Evolutionary conservation across 768 basidiomycete species (phyloP).

Genomic region (Rhizopogon rudus): DNA sequence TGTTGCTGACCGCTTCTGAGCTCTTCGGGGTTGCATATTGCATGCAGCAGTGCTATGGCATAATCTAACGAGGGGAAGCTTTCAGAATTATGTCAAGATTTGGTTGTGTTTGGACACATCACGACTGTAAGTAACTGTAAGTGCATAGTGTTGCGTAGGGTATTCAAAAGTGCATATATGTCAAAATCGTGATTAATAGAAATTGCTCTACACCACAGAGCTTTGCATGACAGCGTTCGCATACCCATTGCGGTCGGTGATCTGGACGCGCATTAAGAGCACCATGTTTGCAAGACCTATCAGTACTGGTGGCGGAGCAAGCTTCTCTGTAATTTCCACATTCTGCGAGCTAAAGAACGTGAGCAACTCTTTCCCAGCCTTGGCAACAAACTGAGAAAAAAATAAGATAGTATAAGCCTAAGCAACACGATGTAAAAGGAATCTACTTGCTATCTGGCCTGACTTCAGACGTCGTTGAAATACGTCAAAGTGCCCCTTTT

Average conservation of each 20-base stretch:
- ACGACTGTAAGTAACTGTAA: neutral
- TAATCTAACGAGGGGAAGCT: too few species aligned
- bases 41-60: neutral
- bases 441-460: slow-evolving; percentile 47
- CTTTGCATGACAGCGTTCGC: slow-evolving; percentile 40
- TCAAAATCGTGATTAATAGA: neutral
- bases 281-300: slow-evolving; percentile 39
- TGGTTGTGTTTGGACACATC: slow-evolving; percentile 15
- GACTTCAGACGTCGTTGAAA: slow-evolving; percentile 46
- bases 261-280: slow-evolving; percentile 50
- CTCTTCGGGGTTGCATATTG: slow-evolving; percentile 33
- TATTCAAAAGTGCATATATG: neutral
- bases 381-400: slow-evolving; percentile 49
- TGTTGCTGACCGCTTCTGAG: slow-evolving; percentile 39
- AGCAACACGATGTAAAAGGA: neutral
- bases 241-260: slow-evolving; percentile 58
- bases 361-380: slow-evolving; percentile 46
- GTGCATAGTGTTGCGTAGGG: neutral
- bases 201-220: slow-evolving; percentile 5
- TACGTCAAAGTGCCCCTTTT: slow-evolving; percentile 42
- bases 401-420: neutral
- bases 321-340: slow-evolving; percentile 36
- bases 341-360: slow-evolving; percentile 57
- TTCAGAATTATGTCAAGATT: slow-evolving; percentile 4
- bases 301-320: slow-evolving; percentile 45